Conservation (phyloP, 495 filamentous ascomycete species). For the Cryomyces minteri region DNA sequence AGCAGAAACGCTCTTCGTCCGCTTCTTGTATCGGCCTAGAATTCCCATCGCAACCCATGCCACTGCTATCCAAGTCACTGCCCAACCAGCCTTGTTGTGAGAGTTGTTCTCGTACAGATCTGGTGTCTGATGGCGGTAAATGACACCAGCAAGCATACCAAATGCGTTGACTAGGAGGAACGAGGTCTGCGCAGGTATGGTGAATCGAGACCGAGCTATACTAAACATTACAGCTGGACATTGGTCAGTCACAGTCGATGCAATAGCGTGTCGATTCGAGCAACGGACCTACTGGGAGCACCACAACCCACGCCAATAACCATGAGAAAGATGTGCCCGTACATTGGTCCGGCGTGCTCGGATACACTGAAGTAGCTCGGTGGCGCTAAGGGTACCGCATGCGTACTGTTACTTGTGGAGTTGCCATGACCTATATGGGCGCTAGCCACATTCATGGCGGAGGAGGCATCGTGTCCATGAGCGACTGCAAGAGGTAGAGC, state of each 20-base stretch:
- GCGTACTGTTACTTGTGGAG: not conserved
- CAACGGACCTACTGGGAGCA: conserved; percentile 64
- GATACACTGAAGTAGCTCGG: conserved; percentile 59
- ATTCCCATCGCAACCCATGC: conserved; percentile 53
- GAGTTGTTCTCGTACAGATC: conserved; percentile 79
- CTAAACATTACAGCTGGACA: conserved; percentile 64
- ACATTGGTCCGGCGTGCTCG: conserved; percentile 46
- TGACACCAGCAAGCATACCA: conserved; percentile 49
- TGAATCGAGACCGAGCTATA: conserved; percentile 58
- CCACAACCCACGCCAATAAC: conserved; percentile 57
- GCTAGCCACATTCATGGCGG: conserved; percentile 4
- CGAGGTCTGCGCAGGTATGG: conserved; percentile 50
- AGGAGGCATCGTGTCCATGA: conserved; percentile 13
- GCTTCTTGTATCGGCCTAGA: conserved; percentile 30
- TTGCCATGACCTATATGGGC: not conserved
- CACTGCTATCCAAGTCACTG: conserved; percentile 49
- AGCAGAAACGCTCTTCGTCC: conserved; percentile 24
- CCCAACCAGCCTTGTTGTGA: conserved; percentile 83
- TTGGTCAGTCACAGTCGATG: not conserved
- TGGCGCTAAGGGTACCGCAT: not conserved
- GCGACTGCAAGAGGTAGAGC: conserved; percentile 15
- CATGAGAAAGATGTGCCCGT: conserved; percentile 69
- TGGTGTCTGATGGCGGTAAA: conserved; percentile 70
- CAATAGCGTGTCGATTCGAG: not conserved
- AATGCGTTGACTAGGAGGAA: conserved; percentile 58